phyloP scores from a whole-genome alignment of 2,329 filamentous ascomycete species.

The Aspergillus sojae region DNA sequence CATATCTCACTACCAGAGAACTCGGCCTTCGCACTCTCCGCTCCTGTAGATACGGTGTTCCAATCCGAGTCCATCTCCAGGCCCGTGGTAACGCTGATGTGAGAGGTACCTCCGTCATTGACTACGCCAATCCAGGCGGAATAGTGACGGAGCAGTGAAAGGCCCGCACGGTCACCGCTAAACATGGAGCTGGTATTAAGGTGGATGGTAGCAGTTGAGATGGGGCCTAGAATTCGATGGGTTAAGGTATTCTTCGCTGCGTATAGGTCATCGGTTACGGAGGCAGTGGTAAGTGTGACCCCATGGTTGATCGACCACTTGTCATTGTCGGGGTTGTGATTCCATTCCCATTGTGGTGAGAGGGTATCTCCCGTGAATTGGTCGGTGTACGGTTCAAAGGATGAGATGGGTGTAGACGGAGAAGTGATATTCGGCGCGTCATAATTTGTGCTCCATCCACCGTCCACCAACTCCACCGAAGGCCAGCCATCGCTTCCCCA shows the following conservation, averaged over 20 bases:
- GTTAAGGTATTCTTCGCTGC: slow-evolving; percentile 47
- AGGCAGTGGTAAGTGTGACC: slow-evolving; percentile 53
- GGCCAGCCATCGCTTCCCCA: slow-evolving; percentile 60
- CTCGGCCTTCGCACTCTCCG: slow-evolving; percentile 21
- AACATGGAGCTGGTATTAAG: slow-evolving; percentile 52
- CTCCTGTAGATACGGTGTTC: too few species aligned
- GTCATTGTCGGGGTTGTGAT: slow-evolving; percentile 60
- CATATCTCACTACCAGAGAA: slow-evolving; percentile 12
- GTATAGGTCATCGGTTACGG: slow-evolving; percentile 55
- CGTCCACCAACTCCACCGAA: slow-evolving; percentile 44
- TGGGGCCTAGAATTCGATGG: slow-evolving; percentile 40
- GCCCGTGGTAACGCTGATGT: slow-evolving; percentile 40
- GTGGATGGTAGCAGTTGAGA: slow-evolving; percentile 51
- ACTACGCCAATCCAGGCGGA: slow-evolving; percentile 56
- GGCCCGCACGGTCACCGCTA: slow-evolving; percentile 56
- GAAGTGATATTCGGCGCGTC: neutral
- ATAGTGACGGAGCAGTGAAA: slow-evolving; percentile 56
- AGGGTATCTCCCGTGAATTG: slow-evolving; percentile 49
- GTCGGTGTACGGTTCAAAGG: slow-evolving; percentile 49
- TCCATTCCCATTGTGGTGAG: slow-evolving; percentile 60
- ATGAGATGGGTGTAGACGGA: neutral
- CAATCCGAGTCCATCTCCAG: slow-evolving; percentile 34
- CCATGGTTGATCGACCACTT: slow-evolving; percentile 51
- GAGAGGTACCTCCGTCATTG: slow-evolving; percentile 36
- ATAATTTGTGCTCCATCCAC: slow-evolving; percentile 50